Conservation (phyloP, 257 asterid genomes). For the Petrea volubilis region DNA sequence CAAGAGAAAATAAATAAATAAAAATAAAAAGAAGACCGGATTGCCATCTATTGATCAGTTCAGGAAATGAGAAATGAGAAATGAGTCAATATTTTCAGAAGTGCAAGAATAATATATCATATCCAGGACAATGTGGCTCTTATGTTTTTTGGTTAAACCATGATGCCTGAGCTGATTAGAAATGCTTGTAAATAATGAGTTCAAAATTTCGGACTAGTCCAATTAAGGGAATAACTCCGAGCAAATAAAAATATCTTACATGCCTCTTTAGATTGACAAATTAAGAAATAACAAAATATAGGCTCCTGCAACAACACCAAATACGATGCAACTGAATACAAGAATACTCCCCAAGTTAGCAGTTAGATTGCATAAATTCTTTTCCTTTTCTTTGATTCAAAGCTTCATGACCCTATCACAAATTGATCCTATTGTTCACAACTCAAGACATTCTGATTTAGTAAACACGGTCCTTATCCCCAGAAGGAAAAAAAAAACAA, state of each 20-base stretch:
- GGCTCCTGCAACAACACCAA: background rate
- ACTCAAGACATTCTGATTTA: too few species aligned
- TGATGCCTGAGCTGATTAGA: background rate
- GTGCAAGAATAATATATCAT: too few species aligned
- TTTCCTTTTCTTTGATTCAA: background rate
- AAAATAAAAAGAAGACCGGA: background rate
- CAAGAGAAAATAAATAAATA: too few species aligned
- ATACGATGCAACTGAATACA: slow-evolving; percentile 7
- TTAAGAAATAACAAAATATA: background rate
- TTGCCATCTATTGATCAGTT: too few species aligned
- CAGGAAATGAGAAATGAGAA: too few species aligned
- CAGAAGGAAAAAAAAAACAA: background rate
- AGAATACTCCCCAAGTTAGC: too few species aligned
- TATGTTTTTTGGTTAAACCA: background rate
- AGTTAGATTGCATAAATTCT: background rate
- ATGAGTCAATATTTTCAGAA: too few species aligned
- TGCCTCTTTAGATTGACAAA: background rate
- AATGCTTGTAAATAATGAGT: background rate
- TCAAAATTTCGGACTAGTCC: background rate
- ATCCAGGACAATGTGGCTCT: background rate
- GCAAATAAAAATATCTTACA: too few species aligned
- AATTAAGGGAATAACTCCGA: background rate
- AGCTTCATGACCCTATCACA: slow-evolving; percentile 4
- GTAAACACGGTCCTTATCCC: background rate
- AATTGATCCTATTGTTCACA: too few species aligned